These are phyloP conservation scores for Barnettozyma sp. DNA, from an alignment of 805 yeast species.

Conservation along the genomic window DNA sequence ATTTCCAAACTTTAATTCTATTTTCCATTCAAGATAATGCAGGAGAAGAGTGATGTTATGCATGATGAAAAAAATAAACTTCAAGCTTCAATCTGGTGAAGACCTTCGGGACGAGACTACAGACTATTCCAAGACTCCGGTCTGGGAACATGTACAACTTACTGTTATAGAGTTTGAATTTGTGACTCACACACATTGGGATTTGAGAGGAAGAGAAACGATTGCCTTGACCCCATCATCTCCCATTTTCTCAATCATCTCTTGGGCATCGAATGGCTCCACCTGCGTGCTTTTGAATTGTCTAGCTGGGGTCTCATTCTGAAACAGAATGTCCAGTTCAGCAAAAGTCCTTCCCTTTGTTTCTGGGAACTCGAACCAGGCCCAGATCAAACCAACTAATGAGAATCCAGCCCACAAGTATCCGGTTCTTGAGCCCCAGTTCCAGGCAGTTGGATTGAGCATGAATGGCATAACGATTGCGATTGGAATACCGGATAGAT, in stretches of 20 bases:
- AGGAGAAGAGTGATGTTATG: too few relatives aligned
- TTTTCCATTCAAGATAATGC: too few relatives aligned
- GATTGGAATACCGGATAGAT: conserved; percentile 29
- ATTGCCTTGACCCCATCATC: conserved; percentile 16
- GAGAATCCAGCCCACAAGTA: conserved; percentile 38
- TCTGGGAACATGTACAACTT: too few relatives aligned
- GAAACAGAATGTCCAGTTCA: conserved; percentile 48
- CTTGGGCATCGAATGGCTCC: conserved; percentile 14
- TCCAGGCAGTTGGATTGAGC: conserved; percentile 38
- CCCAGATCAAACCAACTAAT: conserved; percentile 31
- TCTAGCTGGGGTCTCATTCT: conserved; percentile 25
- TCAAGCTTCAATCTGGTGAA: too few relatives aligned
- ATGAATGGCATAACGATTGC: conserved; percentile 38
- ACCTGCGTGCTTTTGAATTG: conserved; percentile 24
- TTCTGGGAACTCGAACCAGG: conserved; percentile 50
- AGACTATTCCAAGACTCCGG: too few relatives aligned
- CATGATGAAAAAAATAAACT: too few relatives aligned
- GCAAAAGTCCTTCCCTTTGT: conserved; percentile 48
- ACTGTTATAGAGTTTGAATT: too few relatives aligned
- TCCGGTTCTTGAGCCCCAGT: conserved; percentile 39
- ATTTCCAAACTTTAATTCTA: too few relatives aligned
- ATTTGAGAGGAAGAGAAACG: conserved; percentile 11
- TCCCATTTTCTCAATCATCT: conserved; percentile 16
- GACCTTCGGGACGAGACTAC: too few relatives aligned
- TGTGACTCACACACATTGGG: too few relatives aligned